A percentile compares a stretch with the other conserved stretches of the same genome.
Evolutionary conservation across 1,284 basidiomycete genomes (phyloP).

Genomic region (Retiboletus fuscus): DNA sequence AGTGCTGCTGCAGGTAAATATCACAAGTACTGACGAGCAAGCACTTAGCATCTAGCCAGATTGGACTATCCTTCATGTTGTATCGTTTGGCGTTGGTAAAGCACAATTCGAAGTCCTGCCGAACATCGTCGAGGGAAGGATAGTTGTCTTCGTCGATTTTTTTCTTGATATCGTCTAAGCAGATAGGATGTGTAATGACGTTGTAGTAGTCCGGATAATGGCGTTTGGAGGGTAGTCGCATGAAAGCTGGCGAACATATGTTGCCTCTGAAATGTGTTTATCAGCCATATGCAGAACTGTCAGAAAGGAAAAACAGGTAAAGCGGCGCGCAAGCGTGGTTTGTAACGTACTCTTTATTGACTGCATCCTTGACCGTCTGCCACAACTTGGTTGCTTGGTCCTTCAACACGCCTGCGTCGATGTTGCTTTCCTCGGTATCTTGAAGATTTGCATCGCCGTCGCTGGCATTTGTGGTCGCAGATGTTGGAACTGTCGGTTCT

Average conservation of each 20-base stretch:
- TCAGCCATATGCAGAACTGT: constrained; percentile 44
- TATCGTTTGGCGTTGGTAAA: constrained; percentile 93
- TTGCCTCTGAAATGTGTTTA: constrained; percentile 64
- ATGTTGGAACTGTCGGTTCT: constrained; percentile 29
- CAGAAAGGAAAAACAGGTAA: constrained; percentile 50
- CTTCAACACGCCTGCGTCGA: constrained; percentile 49
- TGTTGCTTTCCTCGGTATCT: constrained; percentile 40
- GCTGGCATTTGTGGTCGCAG: constrained; percentile 45
- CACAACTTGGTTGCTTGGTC: constrained; percentile 65
- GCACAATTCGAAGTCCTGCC: constrained; percentile 85
- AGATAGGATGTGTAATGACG: constrained; percentile 80
- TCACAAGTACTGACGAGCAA: constrained; percentile 55
- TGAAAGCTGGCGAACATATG: constrained; percentile 77
- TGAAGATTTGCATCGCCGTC: constrained; percentile 43
- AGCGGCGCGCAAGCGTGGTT: constrained; percentile 49
- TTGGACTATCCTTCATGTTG: constrained; percentile 87
- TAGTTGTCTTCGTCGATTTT: constrained; percentile 78
- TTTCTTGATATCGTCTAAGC: constrained; percentile 88
- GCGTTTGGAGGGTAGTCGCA: constrained; percentile 80
- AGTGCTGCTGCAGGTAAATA: constrained; percentile 11
- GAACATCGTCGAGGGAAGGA: constrained; percentile 75
- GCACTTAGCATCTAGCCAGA: constrained; percentile 86
- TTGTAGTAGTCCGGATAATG: constrained; percentile 92
- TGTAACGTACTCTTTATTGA: constrained; percentile 83
- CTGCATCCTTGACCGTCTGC: constrained; percentile 81